Conservation (phyloP, 1,284 basidiomycete genomes). For the Sporisorium scitamineum region DNA sequence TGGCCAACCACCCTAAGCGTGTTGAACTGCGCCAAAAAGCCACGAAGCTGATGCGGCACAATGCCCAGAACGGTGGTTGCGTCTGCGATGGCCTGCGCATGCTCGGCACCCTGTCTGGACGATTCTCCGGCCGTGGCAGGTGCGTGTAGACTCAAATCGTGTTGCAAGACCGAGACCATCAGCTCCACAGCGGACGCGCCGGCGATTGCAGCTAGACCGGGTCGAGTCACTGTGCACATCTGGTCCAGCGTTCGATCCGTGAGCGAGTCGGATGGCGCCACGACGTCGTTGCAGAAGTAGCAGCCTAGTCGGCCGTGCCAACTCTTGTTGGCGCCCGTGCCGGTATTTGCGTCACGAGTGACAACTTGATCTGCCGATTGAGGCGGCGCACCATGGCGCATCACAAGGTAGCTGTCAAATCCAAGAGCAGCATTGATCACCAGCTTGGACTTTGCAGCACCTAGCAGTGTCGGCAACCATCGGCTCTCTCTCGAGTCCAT, state of each 20-base stretch:
- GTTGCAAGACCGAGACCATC: slow-evolving; percentile 87
- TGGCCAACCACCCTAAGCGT: slow-evolving; percentile 85
- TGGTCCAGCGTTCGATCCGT: slow-evolving; percentile 95
- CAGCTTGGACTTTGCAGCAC: slow-evolving; percentile 86
- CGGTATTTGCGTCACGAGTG: background rate
- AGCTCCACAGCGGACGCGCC: slow-evolving; percentile 91
- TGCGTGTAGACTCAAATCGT: slow-evolving; percentile 70
- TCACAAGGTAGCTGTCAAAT: slow-evolving; percentile 95
- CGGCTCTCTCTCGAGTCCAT: slow-evolving; percentile 97
- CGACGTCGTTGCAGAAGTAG: slow-evolving; percentile 98
- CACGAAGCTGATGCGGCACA: slow-evolving; percentile 93
- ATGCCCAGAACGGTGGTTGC: slow-evolving; percentile 74
- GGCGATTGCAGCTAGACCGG: slow-evolving; percentile 92
- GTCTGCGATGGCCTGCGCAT: slow-evolving; percentile 32
- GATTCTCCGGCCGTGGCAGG: slow-evolving; percentile 40
- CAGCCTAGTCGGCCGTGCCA: slow-evolving; percentile 75
- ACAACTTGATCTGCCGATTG: background rate
- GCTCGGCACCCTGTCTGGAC: slow-evolving; percentile 20
- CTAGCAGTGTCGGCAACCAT: slow-evolving; percentile 93
- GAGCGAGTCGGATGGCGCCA: slow-evolving; percentile 91
- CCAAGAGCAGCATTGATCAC: slow-evolving; percentile 95
- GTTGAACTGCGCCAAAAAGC: slow-evolving; percentile 86
- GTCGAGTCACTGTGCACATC: slow-evolving; percentile 99
- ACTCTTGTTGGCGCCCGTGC: slow-evolving; percentile 30
- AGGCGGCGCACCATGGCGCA: slow-evolving; percentile 86